Evolutionary conservation across 345 rosid genomes (phyloP).

Genomic region (Hibiscus tridactylites): DNA sequence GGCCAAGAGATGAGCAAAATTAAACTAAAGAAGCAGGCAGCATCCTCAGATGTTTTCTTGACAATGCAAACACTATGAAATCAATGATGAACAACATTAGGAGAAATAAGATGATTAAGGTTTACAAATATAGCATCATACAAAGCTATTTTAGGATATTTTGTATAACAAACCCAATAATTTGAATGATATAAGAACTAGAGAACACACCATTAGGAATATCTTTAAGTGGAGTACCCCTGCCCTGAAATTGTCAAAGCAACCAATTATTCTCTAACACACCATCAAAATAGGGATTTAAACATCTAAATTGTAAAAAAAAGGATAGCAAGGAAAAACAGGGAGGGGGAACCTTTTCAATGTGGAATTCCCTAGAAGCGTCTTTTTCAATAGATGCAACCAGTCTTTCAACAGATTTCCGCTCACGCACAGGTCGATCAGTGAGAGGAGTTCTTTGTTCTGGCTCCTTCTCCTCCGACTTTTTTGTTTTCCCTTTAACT

Average conservation of each 20-base stretch:
- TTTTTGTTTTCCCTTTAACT: conserved; percentile 36
- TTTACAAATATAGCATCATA: neutral
- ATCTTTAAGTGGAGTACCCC: conserved; percentile 78
- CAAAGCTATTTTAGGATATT: neutral
- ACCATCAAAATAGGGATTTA: conserved; percentile 4
- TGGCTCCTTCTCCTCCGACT: conserved; percentile 31
- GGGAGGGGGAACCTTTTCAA: conserved; percentile 53
- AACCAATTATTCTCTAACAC: conserved; percentile 15
- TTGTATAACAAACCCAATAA: neutral
- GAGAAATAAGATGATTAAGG: neutral
- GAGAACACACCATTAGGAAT: conserved; percentile 75
- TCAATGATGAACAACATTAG: neutral
- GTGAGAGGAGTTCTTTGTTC: conserved; percentile 58
- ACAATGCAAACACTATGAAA: neutral
- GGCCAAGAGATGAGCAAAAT: neutral
- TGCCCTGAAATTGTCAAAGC: conserved; percentile 56
- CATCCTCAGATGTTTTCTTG: neutral
- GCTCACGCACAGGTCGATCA: conserved; percentile 88
- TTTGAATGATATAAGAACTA: neutral
- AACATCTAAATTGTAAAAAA: neutral
- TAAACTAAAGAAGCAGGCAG: neutral
- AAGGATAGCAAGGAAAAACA: neutral
- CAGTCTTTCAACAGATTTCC: conserved; percentile 90
- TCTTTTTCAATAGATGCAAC: conserved; percentile 77
- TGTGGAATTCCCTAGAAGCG: conserved; percentile 51